Percentiles rank a stretch among this genome's conserved stretches.
Conservation (phyloP, 2,329 filamentous ascomycete genomes). For the Pseudofabraea citricarpa region DNA sequence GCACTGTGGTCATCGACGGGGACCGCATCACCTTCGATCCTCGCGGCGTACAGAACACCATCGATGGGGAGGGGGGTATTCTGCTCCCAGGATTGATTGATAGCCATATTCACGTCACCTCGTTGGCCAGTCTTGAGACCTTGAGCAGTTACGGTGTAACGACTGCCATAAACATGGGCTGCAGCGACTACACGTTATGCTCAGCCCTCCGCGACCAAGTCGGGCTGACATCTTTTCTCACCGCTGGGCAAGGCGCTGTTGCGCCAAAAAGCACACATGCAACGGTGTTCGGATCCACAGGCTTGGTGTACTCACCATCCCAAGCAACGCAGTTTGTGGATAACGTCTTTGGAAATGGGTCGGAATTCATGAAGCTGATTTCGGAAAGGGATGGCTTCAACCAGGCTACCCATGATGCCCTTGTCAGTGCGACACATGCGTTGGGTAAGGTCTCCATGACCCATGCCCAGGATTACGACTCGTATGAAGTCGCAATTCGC, state of each 20-base stretch:
- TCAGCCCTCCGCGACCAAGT: constrained; percentile 4
- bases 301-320: neutral
- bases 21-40: constrained; percentile 3
- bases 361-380: constrained; percentile 5
- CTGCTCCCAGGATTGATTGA: constrained; percentile 28
- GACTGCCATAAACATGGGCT: constrained; percentile 24
- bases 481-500: constrained; percentile 14
- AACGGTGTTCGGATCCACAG: neutral
- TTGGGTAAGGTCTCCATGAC: constrained; percentile 15
- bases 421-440: constrained; percentile 13
- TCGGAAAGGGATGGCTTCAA: constrained; percentile 2
- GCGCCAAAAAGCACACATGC: constrained; percentile 5
- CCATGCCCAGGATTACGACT: constrained; percentile 12
- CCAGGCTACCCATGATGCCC: constrained; percentile 16
- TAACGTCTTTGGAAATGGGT: constrained; percentile 5
- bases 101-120: constrained; percentile 22
- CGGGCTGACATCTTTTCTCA: constrained; percentile 5
- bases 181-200: constrained; percentile 14
- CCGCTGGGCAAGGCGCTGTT: constrained; percentile 3
- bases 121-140: constrained; percentile 15
- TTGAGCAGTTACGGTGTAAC: constrained; percentile 25
- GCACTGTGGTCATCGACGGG: constrained; percentile 6
- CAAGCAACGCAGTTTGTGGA: constrained; percentile 4
- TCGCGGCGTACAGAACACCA: constrained; percentile 1
- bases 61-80: constrained; percentile 22